Conservation (phyloP, 495 filamentous ascomycete genomes). For the Xylaria castorea region DNA sequence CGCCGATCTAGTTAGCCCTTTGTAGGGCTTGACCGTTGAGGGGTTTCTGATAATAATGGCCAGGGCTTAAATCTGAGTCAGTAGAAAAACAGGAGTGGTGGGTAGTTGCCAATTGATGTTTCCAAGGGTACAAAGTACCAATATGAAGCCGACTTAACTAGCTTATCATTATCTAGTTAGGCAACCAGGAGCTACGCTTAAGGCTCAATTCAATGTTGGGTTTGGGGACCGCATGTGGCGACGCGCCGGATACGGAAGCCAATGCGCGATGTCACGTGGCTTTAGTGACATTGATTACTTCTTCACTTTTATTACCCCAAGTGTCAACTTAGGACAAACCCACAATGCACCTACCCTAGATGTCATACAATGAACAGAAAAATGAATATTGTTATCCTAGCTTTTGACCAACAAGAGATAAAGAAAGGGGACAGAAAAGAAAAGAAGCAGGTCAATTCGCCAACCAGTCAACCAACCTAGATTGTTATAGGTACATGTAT, state of each 20-base stretch:
- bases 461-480: background rate
- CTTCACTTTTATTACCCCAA: background rate
- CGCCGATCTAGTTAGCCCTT: background rate
- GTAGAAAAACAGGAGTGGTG: no score
- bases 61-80: background rate
- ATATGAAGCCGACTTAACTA: no score
- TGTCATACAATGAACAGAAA: constrained; percentile 2
- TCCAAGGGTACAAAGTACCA: background rate
- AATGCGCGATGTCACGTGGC: constrained; percentile 39
- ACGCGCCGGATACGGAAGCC: constrained; percentile 27
- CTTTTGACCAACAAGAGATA: background rate
- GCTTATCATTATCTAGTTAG: background rate
- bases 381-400: no score
- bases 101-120: background rate
- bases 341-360: background rate
- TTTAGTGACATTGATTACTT: background rate
- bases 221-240: background rate
- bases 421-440: background rate
- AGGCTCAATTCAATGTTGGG: background rate
- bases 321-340: no score
- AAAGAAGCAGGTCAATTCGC: background rate
- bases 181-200: background rate
- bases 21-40: background rate
- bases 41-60: background rate
- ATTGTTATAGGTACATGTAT: background rate